phyloP scores from a whole-genome alignment of 208 protist genomes.

The Acanthamoeba triangularis region DNA sequence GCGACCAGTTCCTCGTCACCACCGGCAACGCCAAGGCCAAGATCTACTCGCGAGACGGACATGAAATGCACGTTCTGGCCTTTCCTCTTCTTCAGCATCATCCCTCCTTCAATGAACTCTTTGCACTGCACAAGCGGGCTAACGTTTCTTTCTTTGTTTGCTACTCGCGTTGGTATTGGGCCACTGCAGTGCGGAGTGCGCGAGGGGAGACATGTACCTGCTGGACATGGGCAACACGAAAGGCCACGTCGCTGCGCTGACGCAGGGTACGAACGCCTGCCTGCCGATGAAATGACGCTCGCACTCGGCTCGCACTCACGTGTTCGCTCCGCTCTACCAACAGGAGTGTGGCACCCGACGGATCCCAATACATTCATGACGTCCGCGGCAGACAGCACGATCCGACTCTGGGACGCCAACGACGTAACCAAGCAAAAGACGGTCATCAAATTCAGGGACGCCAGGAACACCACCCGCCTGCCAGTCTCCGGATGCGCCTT shows the following conservation, averaged over 20 bases:
- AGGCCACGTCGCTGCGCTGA: constrained; percentile 16
- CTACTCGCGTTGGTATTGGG: too few species aligned
- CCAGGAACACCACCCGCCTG: not conserved
- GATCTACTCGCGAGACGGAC: constrained; percentile 22
- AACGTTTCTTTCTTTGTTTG: not conserved
- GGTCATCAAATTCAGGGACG: constrained; percentile 53
- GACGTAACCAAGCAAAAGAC: constrained; percentile 25
- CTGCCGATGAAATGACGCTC: not conserved
- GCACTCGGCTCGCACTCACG: not conserved
- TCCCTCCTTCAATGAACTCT: not conserved
- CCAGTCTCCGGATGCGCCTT: not conserved
- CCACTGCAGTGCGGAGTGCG: not conserved
- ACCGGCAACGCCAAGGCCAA: constrained; percentile 39
- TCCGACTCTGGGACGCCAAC: constrained; percentile 74
- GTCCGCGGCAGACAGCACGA: constrained; percentile 10
- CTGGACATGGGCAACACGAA: constrained; percentile 43
- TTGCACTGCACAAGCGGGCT: not conserved
- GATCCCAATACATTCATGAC: constrained; percentile 29
- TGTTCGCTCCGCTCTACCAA: not conserved
- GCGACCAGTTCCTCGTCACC: constrained; percentile 56
- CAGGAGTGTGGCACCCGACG: constrained; percentile 38
- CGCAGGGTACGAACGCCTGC: not conserved
- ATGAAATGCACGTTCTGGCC: not conserved
- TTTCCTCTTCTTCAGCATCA: not conserved
- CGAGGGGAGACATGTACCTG: constrained; percentile 46